Conservation (phyloP, 208 protist species). For the Trypanosoma avium region DNA sequence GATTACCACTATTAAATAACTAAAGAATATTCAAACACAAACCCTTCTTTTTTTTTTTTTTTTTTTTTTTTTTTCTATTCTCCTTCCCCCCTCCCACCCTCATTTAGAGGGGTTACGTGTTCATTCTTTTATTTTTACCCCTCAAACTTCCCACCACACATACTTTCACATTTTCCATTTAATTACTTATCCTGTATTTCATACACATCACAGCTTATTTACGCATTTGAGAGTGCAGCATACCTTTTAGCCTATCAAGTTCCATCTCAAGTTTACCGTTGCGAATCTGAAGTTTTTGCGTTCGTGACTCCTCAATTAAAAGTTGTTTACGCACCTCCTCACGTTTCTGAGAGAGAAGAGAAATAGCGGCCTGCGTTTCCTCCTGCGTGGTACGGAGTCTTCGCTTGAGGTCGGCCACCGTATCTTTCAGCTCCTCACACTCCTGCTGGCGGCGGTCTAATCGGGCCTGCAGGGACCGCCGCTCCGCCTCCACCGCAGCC, state of each 20-base stretch:
- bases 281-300: conserved; percentile 65
- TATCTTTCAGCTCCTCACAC: conserved; percentile 47
- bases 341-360: conserved; percentile 49
- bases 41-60: no score
- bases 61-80: no score
- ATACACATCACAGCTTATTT: conserved; percentile 15
- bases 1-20: no score
- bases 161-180: background rate
- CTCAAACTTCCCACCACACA: no score
- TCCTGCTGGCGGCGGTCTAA: conserved; percentile 38
- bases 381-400: conserved; percentile 48
- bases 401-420: conserved; percentile 46
- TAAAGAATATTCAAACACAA: no score
- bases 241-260: conserved; percentile 44
- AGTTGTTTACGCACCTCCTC: conserved; percentile 83
- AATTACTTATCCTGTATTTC: background rate
- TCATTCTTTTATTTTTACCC: no score
- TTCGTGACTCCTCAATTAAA: conserved; percentile 70
- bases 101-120: no score
- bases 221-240: conserved; percentile 28
- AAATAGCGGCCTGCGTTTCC: conserved; percentile 40
- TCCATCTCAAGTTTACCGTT: conserved; percentile 71
- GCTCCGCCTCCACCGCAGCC: conserved; percentile 49
- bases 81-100: no score
- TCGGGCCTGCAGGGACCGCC: conserved; percentile 39